A percentile compares a stretch with the other conserved stretches of the same genome.
These are phyloP conservation scores for Actinomucor elegans DNA, from an alignment of 371 early-diverging fungal species.

Conservation along the genomic window DNA sequence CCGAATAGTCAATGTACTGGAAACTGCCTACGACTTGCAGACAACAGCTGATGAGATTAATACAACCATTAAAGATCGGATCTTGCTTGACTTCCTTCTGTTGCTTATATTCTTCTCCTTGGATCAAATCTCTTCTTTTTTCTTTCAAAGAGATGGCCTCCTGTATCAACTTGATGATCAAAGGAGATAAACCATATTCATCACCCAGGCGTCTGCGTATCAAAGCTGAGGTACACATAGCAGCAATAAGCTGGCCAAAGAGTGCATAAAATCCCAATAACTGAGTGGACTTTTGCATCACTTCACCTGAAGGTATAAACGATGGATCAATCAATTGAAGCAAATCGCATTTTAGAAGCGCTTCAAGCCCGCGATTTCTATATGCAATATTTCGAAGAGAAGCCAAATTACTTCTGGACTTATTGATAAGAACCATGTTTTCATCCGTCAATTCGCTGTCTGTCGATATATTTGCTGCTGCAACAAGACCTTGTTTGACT, in stretches of 20 bases:
- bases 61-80: conserved; percentile 12
- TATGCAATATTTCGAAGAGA: conserved; percentile 15
- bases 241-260: conserved; percentile 27
- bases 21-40: conserved; percentile 27
- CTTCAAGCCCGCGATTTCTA: conserved; percentile 24
- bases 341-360: conserved; percentile 21
- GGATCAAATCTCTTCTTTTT: not conserved
- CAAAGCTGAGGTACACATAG: conserved; percentile 27
- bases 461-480: not conserved
- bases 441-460: not conserved
- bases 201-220: conserved; percentile 27
- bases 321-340: conserved; percentile 16
- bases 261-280: conserved; percentile 19
- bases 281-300: not conserved
- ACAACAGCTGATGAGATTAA: conserved; percentile 22
- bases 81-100: not conserved
- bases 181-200: conserved; percentile 16
- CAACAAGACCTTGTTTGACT: conserved; percentile 19
- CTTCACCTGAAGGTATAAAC: not conserved
- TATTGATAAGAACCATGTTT: conserved; percentile 5
- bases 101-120: too few relatives aligned
- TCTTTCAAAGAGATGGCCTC: conserved; percentile 9
- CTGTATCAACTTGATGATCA: conserved; percentile 19
- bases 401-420: conserved; percentile 28
- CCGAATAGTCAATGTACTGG: conserved; percentile 24